Evolutionary conservation across 148 eudicot genomes (phyloP), one percentile per base, ranked within the genome.

Genomic region (Amaranthus cruentus): DNA sequence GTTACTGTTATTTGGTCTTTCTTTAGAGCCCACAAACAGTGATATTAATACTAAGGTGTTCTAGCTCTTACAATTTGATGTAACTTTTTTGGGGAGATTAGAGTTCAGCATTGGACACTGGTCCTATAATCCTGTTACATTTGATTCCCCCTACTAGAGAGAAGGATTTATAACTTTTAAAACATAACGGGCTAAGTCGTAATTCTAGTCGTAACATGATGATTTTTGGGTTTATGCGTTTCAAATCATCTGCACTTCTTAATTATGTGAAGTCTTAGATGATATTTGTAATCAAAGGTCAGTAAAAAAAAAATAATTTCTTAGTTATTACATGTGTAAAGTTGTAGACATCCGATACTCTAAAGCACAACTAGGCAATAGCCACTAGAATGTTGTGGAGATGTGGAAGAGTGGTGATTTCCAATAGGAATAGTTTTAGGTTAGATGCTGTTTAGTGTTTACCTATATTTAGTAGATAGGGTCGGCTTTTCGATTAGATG

Each of bases 401-500:
- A 53, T 42, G 7, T 47, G 6, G 44, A 67, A 6, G 50, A 6
- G 47, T 61, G 43, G 6, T 47, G 56, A 51, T 21, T 3, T 54
- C 44, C 61, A 53, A 51, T 42, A 11, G 55, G n/a, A 55, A 2
- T 51, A 15, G 55, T 0, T 50, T 49, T 18, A 53, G 14, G 44
- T 67, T 18, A 67, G 44, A 51, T 63, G 69, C 61, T n/a, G 43
- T 75, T 28, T 53, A 54, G 72, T 54, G 13, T 58, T 4, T 46
- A 53, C 49, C 72, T 74, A 47, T 55, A 18, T 28, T 67, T 46
- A 11, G 49, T 62, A 54, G 71, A 65, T 65, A 59, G 60, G 67
- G 47, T 50, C 43, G 50, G 55, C 11, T 65, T 56, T 70, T 55
- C 55, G 59, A 61, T 28, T 65, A 46, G 70, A 71, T 58, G 68